A percentile compares a stretch with the other conserved stretches of the same genome.
Conservation (phyloP, 305 asterid genomes). For the Withania somnifera region DNA sequence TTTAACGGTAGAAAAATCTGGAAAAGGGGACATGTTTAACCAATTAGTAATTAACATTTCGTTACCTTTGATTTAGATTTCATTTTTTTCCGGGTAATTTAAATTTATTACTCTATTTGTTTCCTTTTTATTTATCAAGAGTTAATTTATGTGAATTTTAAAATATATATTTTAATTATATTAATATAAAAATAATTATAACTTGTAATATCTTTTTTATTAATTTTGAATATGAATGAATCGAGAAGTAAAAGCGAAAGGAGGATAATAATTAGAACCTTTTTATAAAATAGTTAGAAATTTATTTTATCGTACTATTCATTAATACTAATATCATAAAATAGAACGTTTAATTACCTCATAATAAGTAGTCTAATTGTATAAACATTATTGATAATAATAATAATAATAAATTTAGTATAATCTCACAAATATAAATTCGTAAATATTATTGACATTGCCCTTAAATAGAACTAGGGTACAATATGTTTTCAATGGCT, state of each 20-base stretch:
- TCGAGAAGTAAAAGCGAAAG: too few relatives aligned
- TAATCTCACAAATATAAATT: neutral
- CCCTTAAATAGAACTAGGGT: too few relatives aligned
- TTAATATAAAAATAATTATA: too few relatives aligned
- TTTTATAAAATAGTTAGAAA: too few relatives aligned
- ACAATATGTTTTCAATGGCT: neutral
- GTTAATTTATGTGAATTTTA: too few relatives aligned
- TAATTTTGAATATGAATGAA: too few relatives aligned
- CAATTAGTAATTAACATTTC: neutral
- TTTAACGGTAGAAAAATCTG: neutral
- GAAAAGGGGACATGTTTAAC: neutral
- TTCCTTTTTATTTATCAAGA: too few relatives aligned
- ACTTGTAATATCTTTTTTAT: too few relatives aligned
- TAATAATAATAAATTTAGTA: neutral
- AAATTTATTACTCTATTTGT: neutral
- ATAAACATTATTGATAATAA: neutral
- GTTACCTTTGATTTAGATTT: neutral
- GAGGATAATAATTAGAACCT: too few relatives aligned
- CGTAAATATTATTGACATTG: too few relatives aligned
- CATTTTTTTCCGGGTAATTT: neutral
- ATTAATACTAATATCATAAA: neutral
- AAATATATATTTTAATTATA: too few relatives aligned
- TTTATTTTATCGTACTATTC: neutral
- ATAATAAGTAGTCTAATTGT: neutral
- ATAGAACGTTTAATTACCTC: neutral